Evolutionary conservation across 2,329 filamentous ascomycete genomes (phyloP).

Genomic region (Aquanectria penicillioides): DNA sequence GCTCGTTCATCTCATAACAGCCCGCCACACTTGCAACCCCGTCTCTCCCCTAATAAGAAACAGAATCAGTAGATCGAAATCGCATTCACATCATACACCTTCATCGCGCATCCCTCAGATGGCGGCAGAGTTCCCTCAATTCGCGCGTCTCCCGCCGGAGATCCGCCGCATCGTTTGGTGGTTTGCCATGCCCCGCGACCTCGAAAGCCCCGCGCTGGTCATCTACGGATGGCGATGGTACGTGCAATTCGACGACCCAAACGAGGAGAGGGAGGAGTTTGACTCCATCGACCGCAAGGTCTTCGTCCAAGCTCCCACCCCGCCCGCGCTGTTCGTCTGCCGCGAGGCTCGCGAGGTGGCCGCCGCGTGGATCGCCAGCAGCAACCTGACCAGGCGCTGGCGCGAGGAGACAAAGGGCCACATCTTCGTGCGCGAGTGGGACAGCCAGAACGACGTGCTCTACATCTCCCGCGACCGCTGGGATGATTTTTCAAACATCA

Average conservation of each 20-base stretch:
- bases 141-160: slow-evolving; percentile 37
- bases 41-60: no score
- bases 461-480: slow-evolving; percentile 31
- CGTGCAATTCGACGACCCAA: slow-evolving; percentile 13
- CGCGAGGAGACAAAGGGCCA: slow-evolving; percentile 20
- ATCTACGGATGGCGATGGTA: slow-evolving; percentile 30
- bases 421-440: slow-evolving; percentile 27
- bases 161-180: slow-evolving; percentile 40
- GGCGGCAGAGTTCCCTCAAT: slow-evolving; percentile 29
- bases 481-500: slow-evolving; percentile 26
- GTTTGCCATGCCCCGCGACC: slow-evolving; percentile 16
- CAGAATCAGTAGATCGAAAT: no score
- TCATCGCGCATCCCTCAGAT: not conserved
- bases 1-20: no score
- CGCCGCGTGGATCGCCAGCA: slow-evolving; percentile 25
- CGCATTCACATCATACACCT: no score
- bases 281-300: not conserved
- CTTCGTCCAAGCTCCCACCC: slow-evolving; percentile 30
- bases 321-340: slow-evolving; percentile 28
- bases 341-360: slow-evolving; percentile 35
- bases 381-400: slow-evolving; percentile 11
- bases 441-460: slow-evolving; percentile 27
- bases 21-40: no score
- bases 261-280: slow-evolving; percentile 6
- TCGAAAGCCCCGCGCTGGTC: slow-evolving; percentile 32